Percentiles rank a stretch among this genome's conserved stretches.
Conservation (phyloP, 1,139 yeast species). For the Nakaseomyces kungkrabaensis region DNA sequence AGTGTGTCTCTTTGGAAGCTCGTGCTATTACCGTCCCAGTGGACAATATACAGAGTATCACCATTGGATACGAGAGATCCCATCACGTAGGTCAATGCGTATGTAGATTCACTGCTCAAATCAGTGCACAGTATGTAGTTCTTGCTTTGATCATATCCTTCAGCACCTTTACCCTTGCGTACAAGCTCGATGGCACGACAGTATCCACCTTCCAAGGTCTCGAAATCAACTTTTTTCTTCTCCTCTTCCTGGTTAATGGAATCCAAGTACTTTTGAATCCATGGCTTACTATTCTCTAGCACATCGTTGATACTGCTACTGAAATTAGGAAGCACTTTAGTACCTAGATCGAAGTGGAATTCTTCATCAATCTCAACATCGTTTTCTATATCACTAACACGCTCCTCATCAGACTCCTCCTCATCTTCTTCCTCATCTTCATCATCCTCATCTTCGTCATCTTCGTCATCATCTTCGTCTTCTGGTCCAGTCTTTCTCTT, state of each 20-base stretch:
- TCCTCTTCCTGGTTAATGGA: constrained; percentile 5
- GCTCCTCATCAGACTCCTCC: constrained; percentile 31
- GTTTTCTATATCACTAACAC: constrained; percentile 31
- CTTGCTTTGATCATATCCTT: constrained; percentile 36
- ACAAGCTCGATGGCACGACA: constrained; percentile 20
- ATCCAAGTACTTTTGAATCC: constrained; percentile 19
- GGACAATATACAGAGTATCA: constrained; percentile 68
- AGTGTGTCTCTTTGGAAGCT: constrained; percentile 10
- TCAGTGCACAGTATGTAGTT: constrained; percentile 66
- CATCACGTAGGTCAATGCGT: constrained; percentile 83
- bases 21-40: constrained; percentile 36
- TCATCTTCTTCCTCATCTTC: constrained; percentile 32
- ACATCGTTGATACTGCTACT: constrained; percentile 22
- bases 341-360: constrained; percentile 27
- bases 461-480: constrained; percentile 8
- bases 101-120: constrained; percentile 73
- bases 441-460: constrained; percentile 26
- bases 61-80: constrained; percentile 84
- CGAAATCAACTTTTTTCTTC: constrained; percentile 7
- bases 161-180: constrained; percentile 12
- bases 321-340: constrained; percentile 27
- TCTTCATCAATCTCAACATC: constrained; percentile 31
- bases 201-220: constrained; percentile 21
- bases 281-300: constrained; percentile 20
- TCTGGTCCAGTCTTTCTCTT: constrained; percentile 17